phyloP scores from a whole-genome alignment of 2,329 filamentous ascomycete genomes.

The Magnaporthales sp. region DNA sequence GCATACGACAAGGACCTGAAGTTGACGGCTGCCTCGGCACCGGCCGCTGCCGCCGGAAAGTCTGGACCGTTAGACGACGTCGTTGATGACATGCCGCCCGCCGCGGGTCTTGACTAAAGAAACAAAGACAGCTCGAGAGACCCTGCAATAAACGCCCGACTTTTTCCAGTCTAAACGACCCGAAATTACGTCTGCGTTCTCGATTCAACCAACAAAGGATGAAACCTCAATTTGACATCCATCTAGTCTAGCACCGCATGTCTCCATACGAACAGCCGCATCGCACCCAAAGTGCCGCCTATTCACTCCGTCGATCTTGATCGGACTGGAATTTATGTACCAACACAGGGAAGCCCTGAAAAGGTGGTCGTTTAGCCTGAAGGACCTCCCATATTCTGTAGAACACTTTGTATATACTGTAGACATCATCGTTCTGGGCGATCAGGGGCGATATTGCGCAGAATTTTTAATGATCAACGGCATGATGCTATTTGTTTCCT shows the following conservation, averaged over 20 bases:
- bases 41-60: not conserved
- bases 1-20: conserved; percentile 73
- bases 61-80: not conserved
- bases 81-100: conserved; percentile 31
- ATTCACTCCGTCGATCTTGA: not conserved
- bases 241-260: not conserved
- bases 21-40: conserved; percentile 23
- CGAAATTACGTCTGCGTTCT: not conserved
- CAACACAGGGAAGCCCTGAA: not conserved
- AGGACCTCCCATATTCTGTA: conserved; percentile 1
- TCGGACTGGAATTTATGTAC: not conserved
- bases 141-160: not conserved
- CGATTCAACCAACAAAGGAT: not conserved
- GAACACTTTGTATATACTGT: conserved; percentile 6
- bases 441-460: conserved; percentile 2
- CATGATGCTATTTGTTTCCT: not conserved
- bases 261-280: not conserved
- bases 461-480: conserved; percentile 6
- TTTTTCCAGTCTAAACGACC: not conserved
- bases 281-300: not conserved
- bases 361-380: not conserved
- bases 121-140: not conserved
- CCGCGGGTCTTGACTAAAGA: conserved; percentile 44
- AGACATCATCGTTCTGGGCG: conserved; percentile 2
- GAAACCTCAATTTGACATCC: not conserved